Base-by-base conservation (phyloP, 2,329 filamentous ascomycete genomes). In the Alternaria novae-zelandiae region DNA sequence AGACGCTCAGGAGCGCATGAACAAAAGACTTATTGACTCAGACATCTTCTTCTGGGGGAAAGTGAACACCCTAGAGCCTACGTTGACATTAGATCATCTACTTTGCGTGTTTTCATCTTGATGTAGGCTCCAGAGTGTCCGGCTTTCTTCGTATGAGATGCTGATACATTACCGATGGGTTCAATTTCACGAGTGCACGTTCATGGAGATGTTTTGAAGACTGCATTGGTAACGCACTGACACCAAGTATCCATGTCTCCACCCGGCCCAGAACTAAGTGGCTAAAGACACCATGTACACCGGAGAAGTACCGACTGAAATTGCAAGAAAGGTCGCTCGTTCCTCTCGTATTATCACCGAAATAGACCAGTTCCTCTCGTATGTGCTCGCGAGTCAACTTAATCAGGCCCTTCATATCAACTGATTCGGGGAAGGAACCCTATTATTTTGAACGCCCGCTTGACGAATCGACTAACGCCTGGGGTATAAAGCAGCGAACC, bases 1-100 rank as follows among this genome's bases (percentile, higher is more conserved):
- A 20, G 57, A 54, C 55, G 55, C 60, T 58, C 30, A 26, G 55
- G 49, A 63, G 55, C 55, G 23, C 43, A 30, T 10, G 36, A 23
- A 53, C 30, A 36, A n/a, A 5, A 25, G 30, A 15, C 49, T 53
- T 12, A 9, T 51, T 30, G 28, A 25, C 49, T 51, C n/a, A 3
- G 20, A 15, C 15, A 36, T 15, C 7, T 36, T 32, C 30, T 32
- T n/a, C 32, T 36, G 32, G 13, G 32, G 32, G 3, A 36, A 36
- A 5, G 32, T 36, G 7, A 36, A 10, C 32, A 36, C 32, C 6
- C 15, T 36, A n/a, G 32, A 36, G 4, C 32, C 7, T 36, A 36
- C 15, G 0, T 36, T 36, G 4, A 36, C 7, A 9, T 36, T n/a
- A n/a, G 2, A n/a, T 36, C 7, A 36, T 36, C 2, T n/a, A 36